Evolutionary conservation across 2,329 filamentous ascomycete species (phyloP), one percentile per base, ranked within the genome.

Genomic region (Lachnellula occidentalis): DNA sequence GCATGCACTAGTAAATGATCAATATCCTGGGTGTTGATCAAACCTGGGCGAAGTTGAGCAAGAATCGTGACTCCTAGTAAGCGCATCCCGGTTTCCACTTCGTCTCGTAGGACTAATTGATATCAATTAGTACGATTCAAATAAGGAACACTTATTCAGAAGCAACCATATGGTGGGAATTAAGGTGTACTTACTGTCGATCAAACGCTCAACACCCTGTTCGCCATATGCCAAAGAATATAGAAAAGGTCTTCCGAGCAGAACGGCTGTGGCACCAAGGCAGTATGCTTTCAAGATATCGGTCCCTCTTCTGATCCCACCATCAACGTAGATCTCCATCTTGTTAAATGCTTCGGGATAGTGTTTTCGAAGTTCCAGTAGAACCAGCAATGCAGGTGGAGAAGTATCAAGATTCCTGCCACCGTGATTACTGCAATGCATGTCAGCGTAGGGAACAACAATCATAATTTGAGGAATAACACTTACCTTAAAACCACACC

Each of bases 211-310:
- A 15, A 78, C 66, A 59, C 82, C 74, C 58, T 83, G 74, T 72
- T 71, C 52, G 75, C 74, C 1, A 60, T 86, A 86, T 4, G 76
- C 75, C 57, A 85, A 63, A 5, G 78, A 76, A 60, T 78, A 85
- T 45, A 86, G 58, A 49, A 82, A 78, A 0, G 79, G 78, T 21
- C 84, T 71, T 0, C 83, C 84, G 2, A 87, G 67, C 0, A 82
- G 81, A 0, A 82, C 83, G 0, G 79, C 83, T 45, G 71, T 81
- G 0, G 82, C 83, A 0, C 85, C 84, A 0, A 87, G 70, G 48
- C 80, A 83, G 11, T 87, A 62, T 0, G 81, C 82, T 67, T 87
- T 87, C 57, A 87, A 72, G 2, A 87, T 77, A 61, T 87, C 84
- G 0, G 80, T 79, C 0, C 84, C 84, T 14, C 82, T 71, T 1